These are phyloP conservation scores for Thuidium tamariscinum DNA, from an alignment of 225 moss, liverwort and hornwort species.

Conservation along the genomic window DNA sequence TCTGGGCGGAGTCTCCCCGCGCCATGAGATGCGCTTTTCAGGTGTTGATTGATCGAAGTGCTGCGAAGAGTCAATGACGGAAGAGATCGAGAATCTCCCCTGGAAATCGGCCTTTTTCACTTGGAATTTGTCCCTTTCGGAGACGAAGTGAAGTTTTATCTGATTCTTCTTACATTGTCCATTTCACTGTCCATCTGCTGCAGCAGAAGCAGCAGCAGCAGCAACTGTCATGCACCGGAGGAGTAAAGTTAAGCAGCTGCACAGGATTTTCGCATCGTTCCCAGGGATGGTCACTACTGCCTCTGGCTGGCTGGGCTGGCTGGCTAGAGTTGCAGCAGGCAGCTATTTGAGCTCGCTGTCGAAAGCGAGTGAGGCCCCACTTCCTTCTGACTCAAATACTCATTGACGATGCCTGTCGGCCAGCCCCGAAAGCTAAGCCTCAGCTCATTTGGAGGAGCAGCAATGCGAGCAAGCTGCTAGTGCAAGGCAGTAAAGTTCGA, in stretches of 20 bases:
- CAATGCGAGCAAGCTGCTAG: neutral
- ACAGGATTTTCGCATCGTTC: neutral
- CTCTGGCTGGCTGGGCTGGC: neutral
- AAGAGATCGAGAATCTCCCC: neutral
- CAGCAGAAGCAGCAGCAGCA: neutral
- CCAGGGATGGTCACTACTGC: neutral
- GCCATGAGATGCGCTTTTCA: neutral
- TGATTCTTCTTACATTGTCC: neutral
- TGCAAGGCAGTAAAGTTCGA: neutral
- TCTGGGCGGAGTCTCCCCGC: neutral
- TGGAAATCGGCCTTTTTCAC: neutral
- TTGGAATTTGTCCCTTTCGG: neutral
- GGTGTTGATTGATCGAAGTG: neutral
- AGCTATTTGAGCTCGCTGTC: conserved; percentile 17
- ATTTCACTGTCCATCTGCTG: neutral
- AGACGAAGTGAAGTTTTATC: neutral
- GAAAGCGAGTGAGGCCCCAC: conserved; percentile 13
- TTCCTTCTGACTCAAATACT: conserved; percentile 21
- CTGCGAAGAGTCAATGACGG: neutral
- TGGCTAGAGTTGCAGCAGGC: neutral
- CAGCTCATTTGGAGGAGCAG: neutral
- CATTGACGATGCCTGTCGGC: conserved; percentile 20
- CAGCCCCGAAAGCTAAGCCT: neutral
- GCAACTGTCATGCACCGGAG: neutral
- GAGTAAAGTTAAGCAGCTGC: neutral